These are phyloP conservation scores for Trametes gibbosa DNA, from an alignment of 768 basidiomycete species.

Conservation along the genomic window DNA sequence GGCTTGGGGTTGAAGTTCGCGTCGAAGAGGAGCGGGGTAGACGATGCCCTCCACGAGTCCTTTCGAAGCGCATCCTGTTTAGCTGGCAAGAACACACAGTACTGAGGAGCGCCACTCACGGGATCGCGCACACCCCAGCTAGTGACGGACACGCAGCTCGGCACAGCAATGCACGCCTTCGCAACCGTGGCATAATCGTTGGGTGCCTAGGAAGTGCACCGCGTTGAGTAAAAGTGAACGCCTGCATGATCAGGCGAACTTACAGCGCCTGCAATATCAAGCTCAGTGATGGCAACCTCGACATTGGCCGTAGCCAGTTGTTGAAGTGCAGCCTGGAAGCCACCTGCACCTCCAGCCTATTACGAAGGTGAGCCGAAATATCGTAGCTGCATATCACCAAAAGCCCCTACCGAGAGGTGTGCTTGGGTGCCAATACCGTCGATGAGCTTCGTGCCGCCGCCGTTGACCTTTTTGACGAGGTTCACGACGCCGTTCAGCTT, in stretches of 20 bases:
- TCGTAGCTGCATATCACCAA: no score
- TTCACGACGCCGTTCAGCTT: slow-evolving; percentile 39
- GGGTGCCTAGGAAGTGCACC: slow-evolving; percentile 17
- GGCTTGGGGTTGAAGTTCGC: slow-evolving; percentile 45
- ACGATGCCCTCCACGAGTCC: slow-evolving; percentile 47
- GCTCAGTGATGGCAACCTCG: slow-evolving; percentile 44
- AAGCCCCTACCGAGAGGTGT: slow-evolving; percentile 33
- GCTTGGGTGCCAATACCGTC: slow-evolving; percentile 50
- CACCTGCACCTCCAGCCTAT: slow-evolving; percentile 41
- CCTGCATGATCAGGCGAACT: slow-evolving; percentile 12
- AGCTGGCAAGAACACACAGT: not conserved
- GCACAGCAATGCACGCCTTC: slow-evolving; percentile 43
- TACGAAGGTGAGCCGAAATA: not conserved
- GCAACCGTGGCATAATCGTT: slow-evolving; percentile 45
- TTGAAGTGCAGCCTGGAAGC: slow-evolving; percentile 42
- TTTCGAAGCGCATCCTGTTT: slow-evolving; percentile 5
- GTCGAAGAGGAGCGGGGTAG: slow-evolving; percentile 45
- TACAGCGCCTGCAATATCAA: slow-evolving; percentile 27
- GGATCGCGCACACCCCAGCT: slow-evolving; percentile 48
- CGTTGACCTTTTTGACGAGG: slow-evolving; percentile 43
- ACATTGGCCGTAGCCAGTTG: slow-evolving; percentile 42
- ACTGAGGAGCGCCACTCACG: slow-evolving; percentile 21
- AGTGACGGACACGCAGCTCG: slow-evolving; percentile 46
- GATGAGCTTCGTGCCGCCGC: slow-evolving; percentile 36
- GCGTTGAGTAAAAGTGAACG: not conserved